A percentile compares a stretch with the other conserved stretches of the same genome.
These are phyloP conservation scores for Dissophora globulifera DNA, from an alignment of 192 early-diverging fungal species.

Conservation along the genomic window DNA sequence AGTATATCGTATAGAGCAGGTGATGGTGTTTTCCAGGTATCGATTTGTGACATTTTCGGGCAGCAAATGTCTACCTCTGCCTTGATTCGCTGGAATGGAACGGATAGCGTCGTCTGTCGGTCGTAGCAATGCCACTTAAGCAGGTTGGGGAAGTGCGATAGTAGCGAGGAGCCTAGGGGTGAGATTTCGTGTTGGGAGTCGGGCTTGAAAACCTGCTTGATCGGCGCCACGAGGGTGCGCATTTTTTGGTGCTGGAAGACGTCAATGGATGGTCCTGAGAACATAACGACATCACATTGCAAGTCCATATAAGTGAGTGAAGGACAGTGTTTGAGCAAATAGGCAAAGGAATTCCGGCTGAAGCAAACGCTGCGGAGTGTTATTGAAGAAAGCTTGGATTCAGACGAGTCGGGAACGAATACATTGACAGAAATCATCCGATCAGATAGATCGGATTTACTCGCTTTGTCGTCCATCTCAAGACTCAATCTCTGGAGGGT, in stretches of 20 bases:
- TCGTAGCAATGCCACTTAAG: background rate
- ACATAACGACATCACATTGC: background rate
- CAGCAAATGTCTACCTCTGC: constrained; percentile 8
- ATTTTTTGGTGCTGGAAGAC: constrained; percentile 3
- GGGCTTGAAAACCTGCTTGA: constrained; percentile 14
- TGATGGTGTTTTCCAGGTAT: constrained; percentile 1
- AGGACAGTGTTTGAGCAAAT: no score
- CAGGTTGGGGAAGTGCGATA: constrained; percentile 8
- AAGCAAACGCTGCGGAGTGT: no score
- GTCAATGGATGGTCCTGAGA: constrained; percentile 13
- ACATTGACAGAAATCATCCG: no score
- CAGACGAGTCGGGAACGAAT: no score
- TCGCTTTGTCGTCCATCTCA: no score
- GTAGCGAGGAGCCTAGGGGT: constrained; percentile 2
- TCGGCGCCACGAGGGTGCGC: background rate
- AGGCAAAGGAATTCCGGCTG: no score
- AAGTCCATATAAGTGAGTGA: no score
- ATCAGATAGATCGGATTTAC: no score
- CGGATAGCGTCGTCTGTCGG: background rate
- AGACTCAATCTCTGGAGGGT: no score
- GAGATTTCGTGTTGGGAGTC: background rate
- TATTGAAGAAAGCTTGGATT: no score
- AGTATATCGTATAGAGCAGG: constrained; percentile 9
- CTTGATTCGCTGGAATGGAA: constrained; percentile 9
- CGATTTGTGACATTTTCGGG: background rate